Evolutionary conservation across 1,139 yeast genomes (phyloP).

Genomic region (Schwanniomyces etchellsii): DNA sequence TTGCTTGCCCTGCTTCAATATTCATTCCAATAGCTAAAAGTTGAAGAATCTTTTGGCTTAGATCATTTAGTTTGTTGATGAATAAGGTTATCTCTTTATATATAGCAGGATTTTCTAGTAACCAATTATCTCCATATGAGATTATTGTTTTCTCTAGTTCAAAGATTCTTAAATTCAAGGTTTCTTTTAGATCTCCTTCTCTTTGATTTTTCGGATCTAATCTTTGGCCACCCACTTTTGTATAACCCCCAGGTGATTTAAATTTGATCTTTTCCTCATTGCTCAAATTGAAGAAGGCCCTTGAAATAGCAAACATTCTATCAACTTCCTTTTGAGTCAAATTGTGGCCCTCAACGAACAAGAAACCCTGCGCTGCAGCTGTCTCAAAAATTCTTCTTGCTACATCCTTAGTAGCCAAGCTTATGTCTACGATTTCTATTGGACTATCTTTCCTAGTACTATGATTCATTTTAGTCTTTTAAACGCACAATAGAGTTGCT

Average conservation of each 20-base stretch:
- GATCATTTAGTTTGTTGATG: constrained; percentile 34
- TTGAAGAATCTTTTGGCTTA: constrained; percentile 37
- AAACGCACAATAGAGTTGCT: not conserved
- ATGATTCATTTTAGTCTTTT: not conserved
- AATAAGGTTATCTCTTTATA: constrained; percentile 35
- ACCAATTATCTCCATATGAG: too few relatives aligned
- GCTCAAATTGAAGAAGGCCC: constrained; percentile 51
- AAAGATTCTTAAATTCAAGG: constrained; percentile 39
- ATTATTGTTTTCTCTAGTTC: too few relatives aligned
- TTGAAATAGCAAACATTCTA: constrained; percentile 47
- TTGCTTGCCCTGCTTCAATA: too few relatives aligned
- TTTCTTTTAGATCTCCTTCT: constrained; percentile 60
- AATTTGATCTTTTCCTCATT: constrained; percentile 40
- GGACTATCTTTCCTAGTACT: too few relatives aligned
- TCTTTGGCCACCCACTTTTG: constrained; percentile 54
- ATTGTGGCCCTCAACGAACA: constrained; percentile 69
- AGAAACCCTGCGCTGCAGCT: constrained; percentile 64
- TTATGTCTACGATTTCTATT: constrained; percentile 50
- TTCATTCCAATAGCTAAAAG: constrained; percentile 57
- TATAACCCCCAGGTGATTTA: constrained; percentile 56
- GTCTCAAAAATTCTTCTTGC: constrained; percentile 55
- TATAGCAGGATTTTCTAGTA: constrained; percentile 35
- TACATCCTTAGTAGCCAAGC: constrained; percentile 35
- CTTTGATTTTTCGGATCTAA: constrained; percentile 42
- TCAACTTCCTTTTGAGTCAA: constrained; percentile 56